Base-by-base conservation (phyloP, 768 basidiomycete genomes). In the Xerocomus potaroensis region DNA sequence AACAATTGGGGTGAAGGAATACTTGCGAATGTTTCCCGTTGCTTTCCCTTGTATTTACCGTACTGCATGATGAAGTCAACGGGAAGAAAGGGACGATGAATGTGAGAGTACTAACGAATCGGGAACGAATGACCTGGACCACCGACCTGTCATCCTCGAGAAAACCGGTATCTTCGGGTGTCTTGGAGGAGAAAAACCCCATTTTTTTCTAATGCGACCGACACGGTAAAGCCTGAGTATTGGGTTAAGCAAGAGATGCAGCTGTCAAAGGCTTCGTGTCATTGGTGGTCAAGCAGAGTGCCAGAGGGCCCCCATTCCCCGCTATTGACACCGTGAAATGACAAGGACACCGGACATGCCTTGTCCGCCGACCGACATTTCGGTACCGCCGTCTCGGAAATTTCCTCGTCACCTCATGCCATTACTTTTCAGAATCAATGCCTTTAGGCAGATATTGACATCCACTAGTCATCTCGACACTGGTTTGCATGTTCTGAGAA, bases 1-100 rank as follows among this genome's bases (percentile, higher is more conserved):
- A 61, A 55, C 37, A 71, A 54, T 30, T 65, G 62, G 9, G 75
- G 68, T 0, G 62, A 49, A 33, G 51, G 58, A 51, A 61, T 66
- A 63, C 51, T 61, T 51, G 49, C 57, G 49, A 50, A 63, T 57
- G 55, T 65, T 62, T 76, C 76, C 33, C 76, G 74, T 54, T 74
- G 75, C 67, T 79, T 81, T 41, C 78, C 78, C 56, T 79, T 81
- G 60, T 69, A 64, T 59, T 75, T 80, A 43, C 79, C 77, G 52
- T 79, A 79, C 79, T 81, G 51, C 43, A 24, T 26, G 33, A 40
- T 22, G 30, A 29, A 24, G 51, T 61, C 19, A 57, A 48, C 44
- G 41, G 37, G 36, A 23, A 30, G 15, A 23, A 36, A 47, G 47
- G 33, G 44, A 22, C 19, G 31, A 50, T 44, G 57, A 57, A 54